Conservation (phyloP, 345 rosid species). For the Iberis pinnata region DNA sequence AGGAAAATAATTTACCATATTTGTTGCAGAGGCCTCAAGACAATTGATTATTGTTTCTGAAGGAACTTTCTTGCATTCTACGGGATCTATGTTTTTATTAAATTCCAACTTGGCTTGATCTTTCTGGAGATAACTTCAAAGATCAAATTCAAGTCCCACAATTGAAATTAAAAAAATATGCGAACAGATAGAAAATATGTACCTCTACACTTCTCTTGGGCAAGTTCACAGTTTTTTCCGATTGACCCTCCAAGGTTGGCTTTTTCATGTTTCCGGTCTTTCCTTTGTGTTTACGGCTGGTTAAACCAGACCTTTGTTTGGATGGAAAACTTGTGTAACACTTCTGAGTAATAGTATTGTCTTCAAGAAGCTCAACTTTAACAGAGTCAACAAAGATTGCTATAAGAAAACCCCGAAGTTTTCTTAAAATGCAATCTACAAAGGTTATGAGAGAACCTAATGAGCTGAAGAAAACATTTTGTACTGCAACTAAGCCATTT, state of each 20-base stretch:
- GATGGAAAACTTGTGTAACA: slow-evolving; percentile 43
- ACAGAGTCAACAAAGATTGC: slow-evolving; percentile 62
- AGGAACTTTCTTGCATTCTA: slow-evolving; percentile 38
- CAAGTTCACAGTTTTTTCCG: slow-evolving; percentile 23
- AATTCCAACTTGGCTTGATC: slow-evolving; percentile 17
- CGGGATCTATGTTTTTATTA: slow-evolving; percentile 28
- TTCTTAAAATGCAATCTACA: slow-evolving; percentile 62
- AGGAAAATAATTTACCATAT: slow-evolving; percentile 37
- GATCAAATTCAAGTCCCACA: slow-evolving; percentile 18
- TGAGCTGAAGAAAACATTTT: slow-evolving; percentile 59
- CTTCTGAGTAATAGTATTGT: slow-evolving; percentile 41
- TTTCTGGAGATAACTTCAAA: slow-evolving; percentile 21
- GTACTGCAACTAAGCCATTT: slow-evolving; percentile 32
- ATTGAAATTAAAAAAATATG: slow-evolving; percentile 13
- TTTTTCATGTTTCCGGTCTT: slow-evolving; percentile 42
- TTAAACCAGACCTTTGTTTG: slow-evolving; percentile 43
- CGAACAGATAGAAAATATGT: slow-evolving; percentile 1
- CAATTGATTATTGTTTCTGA: slow-evolving; percentile 30
- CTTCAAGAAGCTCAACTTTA: slow-evolving; percentile 74
- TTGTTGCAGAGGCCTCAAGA: slow-evolving; percentile 31
- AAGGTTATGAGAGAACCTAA: slow-evolving; percentile 53
- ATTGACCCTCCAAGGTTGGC: slow-evolving; percentile 31
- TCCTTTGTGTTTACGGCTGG: slow-evolving; percentile 52
- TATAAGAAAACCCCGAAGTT: slow-evolving; percentile 65
- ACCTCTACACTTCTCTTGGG: slow-evolving; percentile 46